These are phyloP conservation scores for Rostrohypoxylon terebratum DNA, from an alignment of 495 filamentous ascomycete species.

Conservation along the genomic window DNA sequence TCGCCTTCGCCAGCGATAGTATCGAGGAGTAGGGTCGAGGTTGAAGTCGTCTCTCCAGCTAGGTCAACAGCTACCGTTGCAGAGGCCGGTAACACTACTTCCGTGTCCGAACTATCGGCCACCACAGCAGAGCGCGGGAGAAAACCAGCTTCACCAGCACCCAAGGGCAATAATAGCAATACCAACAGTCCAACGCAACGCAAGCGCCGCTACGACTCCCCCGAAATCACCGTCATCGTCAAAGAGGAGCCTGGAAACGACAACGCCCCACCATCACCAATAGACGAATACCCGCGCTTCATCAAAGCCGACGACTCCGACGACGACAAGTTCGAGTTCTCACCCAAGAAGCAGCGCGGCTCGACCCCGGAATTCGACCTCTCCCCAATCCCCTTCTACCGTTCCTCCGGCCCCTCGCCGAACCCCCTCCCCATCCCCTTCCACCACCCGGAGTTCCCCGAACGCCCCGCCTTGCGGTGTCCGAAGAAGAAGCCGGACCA, in stretches of 20 bases:
- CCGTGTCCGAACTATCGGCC: background rate
- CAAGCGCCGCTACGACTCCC: background rate
- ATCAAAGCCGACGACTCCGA: conserved; percentile 4
- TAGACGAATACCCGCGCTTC: background rate
- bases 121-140: conserved; percentile 2
- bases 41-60: background rate
- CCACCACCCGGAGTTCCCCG: conserved; percentile 23
- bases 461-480: conserved; percentile 22
- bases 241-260: background rate
- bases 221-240: conserved; percentile 1
- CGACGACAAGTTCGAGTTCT: conserved; percentile 9
- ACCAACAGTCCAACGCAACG: background rate
- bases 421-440: background rate
- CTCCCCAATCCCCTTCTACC: conserved; percentile 6
- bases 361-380: background rate
- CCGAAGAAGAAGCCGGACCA: conserved; percentile 5
- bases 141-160: background rate
- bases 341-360: background rate
- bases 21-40: background rate
- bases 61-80: background rate
- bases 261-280: background rate
- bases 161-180: background rate
- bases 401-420: background rate
- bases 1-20: background rate
- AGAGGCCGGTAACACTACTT: conserved; percentile 3